Conservation (phyloP, 2,329 filamentous ascomycete genomes). For the Cytospora piceae region DNA sequence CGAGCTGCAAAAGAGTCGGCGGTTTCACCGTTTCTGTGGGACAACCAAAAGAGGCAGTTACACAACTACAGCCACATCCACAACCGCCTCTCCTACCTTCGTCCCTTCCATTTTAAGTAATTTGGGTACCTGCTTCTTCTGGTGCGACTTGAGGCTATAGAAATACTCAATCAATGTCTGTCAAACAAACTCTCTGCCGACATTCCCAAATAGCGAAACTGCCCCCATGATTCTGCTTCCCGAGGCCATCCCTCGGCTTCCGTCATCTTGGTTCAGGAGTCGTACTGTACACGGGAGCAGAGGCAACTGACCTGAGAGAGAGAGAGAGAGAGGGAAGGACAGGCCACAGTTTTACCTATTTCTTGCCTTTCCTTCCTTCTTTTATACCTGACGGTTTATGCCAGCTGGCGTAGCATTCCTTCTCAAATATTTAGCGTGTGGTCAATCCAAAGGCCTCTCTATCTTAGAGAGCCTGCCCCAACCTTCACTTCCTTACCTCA, state of each 20-base stretch:
- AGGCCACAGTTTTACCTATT: not conserved
- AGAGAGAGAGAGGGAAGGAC: not conserved
- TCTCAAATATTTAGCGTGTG: not conserved
- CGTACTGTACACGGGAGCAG: not conserved
- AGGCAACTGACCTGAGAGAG: too few relatives aligned
- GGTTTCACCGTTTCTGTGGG: not conserved
- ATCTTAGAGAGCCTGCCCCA: not conserved
- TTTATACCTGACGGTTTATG: not conserved
- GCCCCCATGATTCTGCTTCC: not conserved
- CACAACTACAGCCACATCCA: conserved; percentile 5
- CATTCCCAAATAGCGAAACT: not conserved
- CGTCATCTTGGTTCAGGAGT: not conserved
- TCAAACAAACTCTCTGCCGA: not conserved
- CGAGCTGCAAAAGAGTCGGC: not conserved
- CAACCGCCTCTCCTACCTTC: not conserved
- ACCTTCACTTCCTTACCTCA: not conserved
- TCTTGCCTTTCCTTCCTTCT: not conserved
- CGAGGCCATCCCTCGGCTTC: not conserved
- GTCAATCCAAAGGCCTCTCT: not conserved
- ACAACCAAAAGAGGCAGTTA: conserved; percentile 6
- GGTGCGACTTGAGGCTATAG: not conserved
- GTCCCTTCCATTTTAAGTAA: conserved; percentile 9
- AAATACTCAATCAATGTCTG: too few relatives aligned
- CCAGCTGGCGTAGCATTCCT: not conserved
- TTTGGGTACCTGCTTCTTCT: conserved; percentile 1